These are phyloP conservation scores for Hymenoscyphus fructigenus DNA, from an alignment of 2,329 filamentous ascomycete species.

Conservation along the genomic window DNA sequence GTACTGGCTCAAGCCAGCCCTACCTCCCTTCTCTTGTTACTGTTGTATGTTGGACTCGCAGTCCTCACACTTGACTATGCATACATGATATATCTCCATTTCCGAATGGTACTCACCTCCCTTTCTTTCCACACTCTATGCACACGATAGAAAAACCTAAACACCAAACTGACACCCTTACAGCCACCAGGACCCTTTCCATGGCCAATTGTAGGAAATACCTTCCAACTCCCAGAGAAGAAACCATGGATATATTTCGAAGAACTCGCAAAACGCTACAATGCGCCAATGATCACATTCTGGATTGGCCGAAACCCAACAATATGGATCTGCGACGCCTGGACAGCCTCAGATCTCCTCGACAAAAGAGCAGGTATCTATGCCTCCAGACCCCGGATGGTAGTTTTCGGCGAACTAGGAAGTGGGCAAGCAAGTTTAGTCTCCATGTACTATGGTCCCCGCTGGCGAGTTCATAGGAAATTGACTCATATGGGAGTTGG, in stretches of 20 bases:
- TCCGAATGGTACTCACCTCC: not conserved
- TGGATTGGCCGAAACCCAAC: conserved; percentile 28
- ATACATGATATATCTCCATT: conserved; percentile 2
- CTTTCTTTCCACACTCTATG: not conserved
- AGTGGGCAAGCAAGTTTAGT: conserved; percentile 25
- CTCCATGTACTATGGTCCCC: conserved; percentile 25
- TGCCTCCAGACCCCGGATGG: conserved; percentile 25
- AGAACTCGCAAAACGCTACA: conserved; percentile 22
- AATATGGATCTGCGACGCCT: conserved; percentile 25
- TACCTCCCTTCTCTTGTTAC: not conserved
- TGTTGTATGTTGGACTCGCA: not conserved
- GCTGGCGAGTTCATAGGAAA: conserved; percentile 28
- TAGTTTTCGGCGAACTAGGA: conserved; percentile 26
- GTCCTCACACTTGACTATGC: not conserved
- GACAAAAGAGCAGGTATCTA: conserved; percentile 27
- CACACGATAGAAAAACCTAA: not conserved
- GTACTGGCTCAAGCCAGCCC: not conserved
- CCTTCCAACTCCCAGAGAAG: conserved; percentile 18
- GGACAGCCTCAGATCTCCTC: conserved; percentile 24
- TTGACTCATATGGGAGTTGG: conserved; percentile 28
- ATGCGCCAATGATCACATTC: conserved; percentile 25
- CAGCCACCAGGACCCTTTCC: conserved; percentile 28
- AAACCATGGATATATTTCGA: conserved; percentile 31
- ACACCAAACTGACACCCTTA: not conserved
- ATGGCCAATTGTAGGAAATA: conserved; percentile 27